Evolutionary conservation across 163 green algal species (phyloP).

Genomic region (Volvox carteri): DNA sequence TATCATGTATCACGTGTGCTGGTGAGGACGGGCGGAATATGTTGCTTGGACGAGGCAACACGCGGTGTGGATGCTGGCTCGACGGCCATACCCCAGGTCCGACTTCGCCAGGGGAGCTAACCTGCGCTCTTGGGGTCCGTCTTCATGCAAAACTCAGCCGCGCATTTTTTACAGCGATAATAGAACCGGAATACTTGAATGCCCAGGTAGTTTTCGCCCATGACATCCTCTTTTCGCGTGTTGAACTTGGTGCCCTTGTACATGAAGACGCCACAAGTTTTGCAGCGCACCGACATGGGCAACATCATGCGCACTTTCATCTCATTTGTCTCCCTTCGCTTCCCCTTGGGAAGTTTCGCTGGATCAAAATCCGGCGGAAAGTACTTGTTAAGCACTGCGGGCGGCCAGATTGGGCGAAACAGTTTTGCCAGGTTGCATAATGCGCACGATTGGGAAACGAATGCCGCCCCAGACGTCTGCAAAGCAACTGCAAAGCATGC

Average conservation of each 20-base stretch:
- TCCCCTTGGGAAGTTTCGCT: slow-evolving; percentile 89
- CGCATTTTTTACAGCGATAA: slow-evolving; percentile 93
- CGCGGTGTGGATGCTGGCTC: too few species aligned
- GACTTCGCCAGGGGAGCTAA: too few species aligned
- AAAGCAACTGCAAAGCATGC: too few species aligned
- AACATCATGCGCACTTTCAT: slow-evolving; percentile 99
- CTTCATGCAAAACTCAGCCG: slow-evolving; percentile 97
- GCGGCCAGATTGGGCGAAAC: too few species aligned
- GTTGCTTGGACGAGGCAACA: too few species aligned
- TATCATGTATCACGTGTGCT: too few species aligned
- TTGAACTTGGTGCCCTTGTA: slow-evolving; percentile 99
- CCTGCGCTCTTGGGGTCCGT: slow-evolving; percentile 95
- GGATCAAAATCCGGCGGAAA: slow-evolving; percentile 99
- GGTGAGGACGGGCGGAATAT: too few species aligned
- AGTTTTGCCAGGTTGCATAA: too few species aligned
- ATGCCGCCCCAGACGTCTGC: too few species aligned
- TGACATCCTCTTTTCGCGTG: slow-evolving; percentile 95
- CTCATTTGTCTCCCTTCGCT: slow-evolving; percentile 88
- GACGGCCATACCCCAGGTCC: too few species aligned
- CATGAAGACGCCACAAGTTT: slow-evolving; percentile 98
- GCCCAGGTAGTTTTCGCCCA: slow-evolving; percentile 94
- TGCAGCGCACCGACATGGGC: slow-evolving; percentile 97
- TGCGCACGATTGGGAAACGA: too few species aligned
- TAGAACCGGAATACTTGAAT: slow-evolving; percentile 95
- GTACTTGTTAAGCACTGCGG: slow-evolving; percentile 95